phyloP scores from a whole-genome alignment of 257 asterid genomes.

The Rehmannia glutinosa region DNA sequence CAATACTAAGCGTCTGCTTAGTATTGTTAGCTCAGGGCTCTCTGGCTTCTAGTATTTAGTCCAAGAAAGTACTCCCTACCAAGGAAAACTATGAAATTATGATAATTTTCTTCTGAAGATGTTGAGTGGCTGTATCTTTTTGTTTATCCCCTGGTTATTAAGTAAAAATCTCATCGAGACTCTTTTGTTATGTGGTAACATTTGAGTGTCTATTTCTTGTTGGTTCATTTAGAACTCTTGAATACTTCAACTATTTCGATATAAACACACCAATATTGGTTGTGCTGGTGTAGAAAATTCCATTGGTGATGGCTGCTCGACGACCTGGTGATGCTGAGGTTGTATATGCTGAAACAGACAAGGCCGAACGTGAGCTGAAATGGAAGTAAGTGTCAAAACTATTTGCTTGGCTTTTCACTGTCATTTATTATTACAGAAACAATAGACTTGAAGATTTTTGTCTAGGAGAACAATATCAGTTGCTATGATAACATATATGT shows the following conservation, averaged over 20 bases:
- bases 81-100: too few species aligned
- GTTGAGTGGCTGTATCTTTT: neutral
- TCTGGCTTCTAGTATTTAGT: too few species aligned
- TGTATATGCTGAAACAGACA: conserved; percentile 79
- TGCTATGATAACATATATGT: too few species aligned
- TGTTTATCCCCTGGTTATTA: too few species aligned
- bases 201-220: neutral
- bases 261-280: neutral
- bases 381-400: conserved; percentile 76
- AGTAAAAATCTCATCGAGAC: neutral
- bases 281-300: conserved; percentile 62
- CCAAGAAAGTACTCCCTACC: too few species aligned
- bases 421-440: too few species aligned
- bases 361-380: conserved; percentile 80
- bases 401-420: neutral
- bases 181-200: neutral
- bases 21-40: too few species aligned
- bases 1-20: too few species aligned
- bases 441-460: neutral
- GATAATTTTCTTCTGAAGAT: too few species aligned
- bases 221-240: neutral
- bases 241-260: neutral
- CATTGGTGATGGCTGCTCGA: conserved; percentile 74
- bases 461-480: too few species aligned
- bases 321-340: conserved; percentile 98